These are phyloP conservation scores for Sclerotinia borealis DNA, from an alignment of 2,329 filamentous ascomycete species.

Conservation along the genomic window DNA sequence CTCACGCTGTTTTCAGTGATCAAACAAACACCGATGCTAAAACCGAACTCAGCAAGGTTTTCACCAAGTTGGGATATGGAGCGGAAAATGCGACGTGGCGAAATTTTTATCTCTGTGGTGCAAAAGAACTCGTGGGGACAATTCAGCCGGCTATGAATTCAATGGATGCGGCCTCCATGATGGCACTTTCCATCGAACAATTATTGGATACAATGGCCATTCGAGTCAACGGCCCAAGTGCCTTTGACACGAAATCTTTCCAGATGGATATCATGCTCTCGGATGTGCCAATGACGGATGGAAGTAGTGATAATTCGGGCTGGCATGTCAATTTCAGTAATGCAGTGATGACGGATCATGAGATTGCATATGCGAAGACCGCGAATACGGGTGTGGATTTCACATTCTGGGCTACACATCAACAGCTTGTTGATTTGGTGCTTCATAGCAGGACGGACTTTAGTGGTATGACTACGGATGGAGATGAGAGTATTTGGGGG, in stretches of 20 bases:
- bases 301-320: not conserved
- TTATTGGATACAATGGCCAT: not conserved
- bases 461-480: not conserved
- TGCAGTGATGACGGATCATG: not conserved
- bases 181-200: not conserved
- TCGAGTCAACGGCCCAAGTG: not conserved
- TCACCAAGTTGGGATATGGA: slow-evolving; percentile 34
- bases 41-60: slow-evolving; percentile 29
- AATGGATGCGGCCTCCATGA: not conserved
- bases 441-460: not conserved
- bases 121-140: not conserved
- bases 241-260: not conserved
- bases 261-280: not conserved
- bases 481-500: not conserved
- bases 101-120: slow-evolving; percentile 34
- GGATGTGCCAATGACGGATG: not conserved
- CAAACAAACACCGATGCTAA: not conserved
- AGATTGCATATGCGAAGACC: not conserved
- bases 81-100: slow-evolving; percentile 38
- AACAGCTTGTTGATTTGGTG: not conserved
- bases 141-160: not conserved
- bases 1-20: slow-evolving; percentile 31
- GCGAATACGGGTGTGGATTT: not conserved
- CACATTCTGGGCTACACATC: not conserved
- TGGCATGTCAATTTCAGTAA: not conserved